phyloP scores from a whole-genome alignment of 2,329 filamentous ascomycete genomes.

The Catunica adiposa region DNA sequence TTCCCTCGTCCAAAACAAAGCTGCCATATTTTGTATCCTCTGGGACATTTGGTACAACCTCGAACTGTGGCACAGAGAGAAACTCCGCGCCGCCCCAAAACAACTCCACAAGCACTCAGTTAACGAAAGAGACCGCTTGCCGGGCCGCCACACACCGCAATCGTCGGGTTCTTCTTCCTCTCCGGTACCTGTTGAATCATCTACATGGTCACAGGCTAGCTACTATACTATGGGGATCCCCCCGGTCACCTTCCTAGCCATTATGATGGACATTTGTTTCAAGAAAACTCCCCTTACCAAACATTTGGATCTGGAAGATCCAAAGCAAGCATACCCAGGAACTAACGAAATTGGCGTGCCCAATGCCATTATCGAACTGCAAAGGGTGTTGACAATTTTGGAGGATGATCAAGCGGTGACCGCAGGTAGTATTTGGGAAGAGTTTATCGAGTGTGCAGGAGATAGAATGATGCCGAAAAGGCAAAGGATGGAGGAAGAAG shows the following conservation, averaged over 20 bases:
- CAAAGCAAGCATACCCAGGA: not conserved
- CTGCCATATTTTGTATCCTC: not conserved
- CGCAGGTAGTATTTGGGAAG: not conserved
- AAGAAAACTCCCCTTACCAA: not conserved
- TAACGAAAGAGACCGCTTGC: too few relatives aligned
- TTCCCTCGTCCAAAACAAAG: not conserved
- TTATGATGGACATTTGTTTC: not conserved
- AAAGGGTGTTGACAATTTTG: not conserved
- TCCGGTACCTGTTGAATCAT: not conserved
- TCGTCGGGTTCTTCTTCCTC: too few relatives aligned
- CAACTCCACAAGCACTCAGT: too few relatives aligned
- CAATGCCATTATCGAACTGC: not conserved
- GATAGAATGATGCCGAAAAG: not conserved
- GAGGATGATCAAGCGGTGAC: not conserved
- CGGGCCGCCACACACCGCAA: too few relatives aligned
- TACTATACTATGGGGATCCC: conserved; percentile 3
- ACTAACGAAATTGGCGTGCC: not conserved
- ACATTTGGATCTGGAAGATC: too few relatives aligned
- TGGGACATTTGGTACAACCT: not conserved
- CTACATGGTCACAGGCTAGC: not conserved
- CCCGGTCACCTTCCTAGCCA: not conserved
- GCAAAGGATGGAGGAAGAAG: not conserved
- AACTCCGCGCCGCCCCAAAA: not conserved
- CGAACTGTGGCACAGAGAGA: not conserved
- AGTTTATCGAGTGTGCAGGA: not conserved